phyloP scores from a whole-genome alignment of 208 protist genomes.

The Leishmania amazonensis region DNA sequence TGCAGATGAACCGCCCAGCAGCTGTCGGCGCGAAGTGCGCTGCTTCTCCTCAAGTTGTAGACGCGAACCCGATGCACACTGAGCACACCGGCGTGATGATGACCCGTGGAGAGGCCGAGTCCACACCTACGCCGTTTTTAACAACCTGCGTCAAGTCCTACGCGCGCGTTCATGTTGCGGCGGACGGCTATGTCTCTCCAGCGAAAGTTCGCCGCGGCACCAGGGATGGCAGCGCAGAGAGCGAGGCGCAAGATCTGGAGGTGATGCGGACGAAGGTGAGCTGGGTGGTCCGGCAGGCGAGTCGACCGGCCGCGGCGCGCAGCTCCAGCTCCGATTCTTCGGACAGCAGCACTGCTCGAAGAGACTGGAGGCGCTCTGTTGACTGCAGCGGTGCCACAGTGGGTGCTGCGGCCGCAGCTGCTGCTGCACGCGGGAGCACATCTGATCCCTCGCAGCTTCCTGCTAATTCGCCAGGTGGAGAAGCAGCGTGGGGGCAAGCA shows the following conservation, averaged over 20 bases:
- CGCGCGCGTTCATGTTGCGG: slow-evolving; percentile 19
- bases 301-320: not conserved
- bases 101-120: not conserved
- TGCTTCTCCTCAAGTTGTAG: not conserved
- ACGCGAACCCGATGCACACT: not conserved
- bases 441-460: not conserved
- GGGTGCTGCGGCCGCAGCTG: not conserved
- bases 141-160: slow-evolving; percentile 32
- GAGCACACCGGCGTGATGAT: not conserved
- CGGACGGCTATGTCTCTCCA: slow-evolving; percentile 34
- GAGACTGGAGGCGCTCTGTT: not conserved
- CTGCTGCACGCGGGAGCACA: not conserved
- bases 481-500: not conserved
- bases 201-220: slow-evolving; percentile 10
- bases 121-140: slow-evolving; percentile 9
- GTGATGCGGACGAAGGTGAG: slow-evolving; percentile 64
- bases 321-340: slow-evolving; percentile 6
- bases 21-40: not conserved
- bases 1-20: not conserved
- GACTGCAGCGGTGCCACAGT: not conserved
- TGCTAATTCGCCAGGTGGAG: not conserved
- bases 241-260: slow-evolving; percentile 50
- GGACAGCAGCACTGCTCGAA: not conserved
- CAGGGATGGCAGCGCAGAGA: slow-evolving; percentile 12
- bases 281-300: slow-evolving; percentile 39